These are phyloP conservation scores for Agrocybe praecox DNA, from an alignment of 768 basidiomycete genomes.

Conservation along the genomic window DNA sequence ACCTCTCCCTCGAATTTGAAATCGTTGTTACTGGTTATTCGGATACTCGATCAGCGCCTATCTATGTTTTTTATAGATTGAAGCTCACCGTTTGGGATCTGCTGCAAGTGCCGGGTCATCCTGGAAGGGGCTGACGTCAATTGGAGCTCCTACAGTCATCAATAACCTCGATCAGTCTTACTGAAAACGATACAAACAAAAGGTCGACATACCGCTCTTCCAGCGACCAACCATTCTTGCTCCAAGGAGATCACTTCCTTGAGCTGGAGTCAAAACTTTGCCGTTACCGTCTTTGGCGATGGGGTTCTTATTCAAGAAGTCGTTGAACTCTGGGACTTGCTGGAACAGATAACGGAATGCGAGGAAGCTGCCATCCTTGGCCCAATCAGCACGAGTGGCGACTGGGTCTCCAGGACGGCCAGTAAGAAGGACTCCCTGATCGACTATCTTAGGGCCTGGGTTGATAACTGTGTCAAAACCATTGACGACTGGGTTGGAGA, in stretches of 20 bases:
- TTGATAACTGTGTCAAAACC: slow-evolving; percentile 37
- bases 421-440: slow-evolving; percentile 44
- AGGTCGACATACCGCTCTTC: slow-evolving; percentile 47
- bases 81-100: slow-evolving; percentile 34
- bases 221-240: slow-evolving; percentile 57
- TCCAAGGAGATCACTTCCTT: slow-evolving; percentile 52
- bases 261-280: slow-evolving; percentile 27
- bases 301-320: slow-evolving; percentile 44
- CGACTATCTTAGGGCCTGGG: slow-evolving; percentile 40
- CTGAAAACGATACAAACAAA: background rate
- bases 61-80: slow-evolving; percentile 11
- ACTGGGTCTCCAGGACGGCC: slow-evolving; percentile 44
- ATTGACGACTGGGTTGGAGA: slow-evolving; percentile 49
- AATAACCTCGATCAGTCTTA: background rate
- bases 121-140: slow-evolving; percentile 43
- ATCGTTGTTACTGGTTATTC: slow-evolving; percentile 38
- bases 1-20: slow-evolving; percentile 40
- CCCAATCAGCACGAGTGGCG: slow-evolving; percentile 39
- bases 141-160: slow-evolving; percentile 39
- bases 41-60: background rate
- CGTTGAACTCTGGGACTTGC: slow-evolving; percentile 52
- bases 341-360: slow-evolving; percentile 55
- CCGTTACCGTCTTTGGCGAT: slow-evolving; percentile 31
- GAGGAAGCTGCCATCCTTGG: slow-evolving; percentile 52
- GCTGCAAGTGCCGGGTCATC: slow-evolving; percentile 40